These are phyloP conservation scores for Pestalotiopsis sp. DNA, from an alignment of 2,329 filamentous ascomycete species.

Conservation along the genomic window DNA sequence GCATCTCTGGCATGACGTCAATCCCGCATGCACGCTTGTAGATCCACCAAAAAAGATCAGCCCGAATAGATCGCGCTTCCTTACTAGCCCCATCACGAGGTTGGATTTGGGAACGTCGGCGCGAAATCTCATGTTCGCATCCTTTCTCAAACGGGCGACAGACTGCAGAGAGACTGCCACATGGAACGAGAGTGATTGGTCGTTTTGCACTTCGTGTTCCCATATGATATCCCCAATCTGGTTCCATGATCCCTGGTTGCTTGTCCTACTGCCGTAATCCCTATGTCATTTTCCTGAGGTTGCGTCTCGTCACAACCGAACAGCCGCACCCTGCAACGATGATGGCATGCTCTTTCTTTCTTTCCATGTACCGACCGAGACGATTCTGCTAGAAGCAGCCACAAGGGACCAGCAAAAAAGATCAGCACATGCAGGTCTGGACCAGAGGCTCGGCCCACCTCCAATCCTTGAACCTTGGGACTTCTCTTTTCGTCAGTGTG, in stretches of 20 bases:
- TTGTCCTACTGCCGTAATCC: conserved; percentile 3
- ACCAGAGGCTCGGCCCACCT: not conserved
- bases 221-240: not conserved
- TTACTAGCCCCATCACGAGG: not conserved
- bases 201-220: not conserved
- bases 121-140: not conserved
- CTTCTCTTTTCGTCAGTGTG: not conserved
- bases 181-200: not conserved
- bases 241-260: not conserved
- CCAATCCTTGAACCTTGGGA: not conserved
- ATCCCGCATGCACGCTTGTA: conserved; percentile 2
- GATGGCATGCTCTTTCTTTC: not conserved
- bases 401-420: not conserved
- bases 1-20: conserved; percentile 4
- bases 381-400: conserved; percentile 1
- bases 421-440: not conserved
- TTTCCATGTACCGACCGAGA: not conserved
- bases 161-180: not conserved
- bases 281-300: conserved; percentile 7
- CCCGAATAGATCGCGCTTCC: not conserved
- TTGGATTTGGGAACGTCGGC: too few relatives aligned
- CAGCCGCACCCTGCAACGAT: not conserved
- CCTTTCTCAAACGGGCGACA: conserved; percentile 4
- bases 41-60: not conserved
- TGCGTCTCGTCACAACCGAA: not conserved